Evolutionary conservation across 2,329 filamentous ascomycete species (phyloP).

Genomic region (Scedosporium minutisporum): DNA sequence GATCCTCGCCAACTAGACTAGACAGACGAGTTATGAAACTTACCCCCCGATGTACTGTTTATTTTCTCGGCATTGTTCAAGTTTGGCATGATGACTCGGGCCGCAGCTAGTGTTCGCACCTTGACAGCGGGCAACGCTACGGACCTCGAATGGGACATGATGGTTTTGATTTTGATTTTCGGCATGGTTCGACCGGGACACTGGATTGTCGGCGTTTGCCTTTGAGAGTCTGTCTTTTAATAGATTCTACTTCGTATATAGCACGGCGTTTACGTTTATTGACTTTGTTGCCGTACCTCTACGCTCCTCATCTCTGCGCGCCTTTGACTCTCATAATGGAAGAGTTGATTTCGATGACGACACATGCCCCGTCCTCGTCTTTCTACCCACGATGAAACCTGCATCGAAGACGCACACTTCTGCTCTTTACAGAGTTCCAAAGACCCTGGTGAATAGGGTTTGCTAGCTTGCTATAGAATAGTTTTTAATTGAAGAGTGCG

Average conservation of each 20-base stretch:
- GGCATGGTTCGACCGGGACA: neutral
- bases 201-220: neutral
- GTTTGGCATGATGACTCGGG: neutral
- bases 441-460: no score
- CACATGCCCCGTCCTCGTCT: no score
- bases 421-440: no score
- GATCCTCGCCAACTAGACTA: conserved; percentile 78
- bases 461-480: no score
- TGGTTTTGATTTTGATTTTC: neutral
- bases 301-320: neutral
- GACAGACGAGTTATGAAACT: conserved; percentile 11
- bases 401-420: no score
- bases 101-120: neutral
- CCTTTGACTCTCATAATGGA: no score
- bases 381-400: no score
- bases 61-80: neutral
- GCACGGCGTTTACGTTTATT: neutral
- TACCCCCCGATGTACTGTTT: neutral
- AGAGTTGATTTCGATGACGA: no score
- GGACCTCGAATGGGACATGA: neutral
- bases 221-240: neutral
- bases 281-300: neutral
- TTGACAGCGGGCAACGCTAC: neutral
- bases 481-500: no score
- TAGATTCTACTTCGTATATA: neutral